phyloP scores from a whole-genome alignment of 768 basidiomycete genomes.

The Calocybe cyanea region DNA sequence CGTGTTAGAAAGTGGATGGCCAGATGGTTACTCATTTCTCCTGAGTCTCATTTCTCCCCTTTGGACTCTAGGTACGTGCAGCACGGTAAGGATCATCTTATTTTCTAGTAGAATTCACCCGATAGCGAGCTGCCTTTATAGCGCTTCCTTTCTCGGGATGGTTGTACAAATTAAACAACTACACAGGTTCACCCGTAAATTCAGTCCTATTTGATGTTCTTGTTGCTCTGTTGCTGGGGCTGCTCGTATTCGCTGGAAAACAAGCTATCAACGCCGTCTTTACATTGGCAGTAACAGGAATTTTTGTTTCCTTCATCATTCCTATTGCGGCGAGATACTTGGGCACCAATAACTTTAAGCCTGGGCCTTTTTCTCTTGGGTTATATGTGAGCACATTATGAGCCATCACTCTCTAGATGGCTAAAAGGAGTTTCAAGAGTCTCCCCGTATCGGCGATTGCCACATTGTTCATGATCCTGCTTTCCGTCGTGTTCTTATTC shows the following conservation, averaged over 20 bases:
- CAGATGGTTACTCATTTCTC: constrained; percentile 55
- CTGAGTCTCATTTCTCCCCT: constrained; percentile 38
- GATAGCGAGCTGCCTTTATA: constrained; percentile 1
- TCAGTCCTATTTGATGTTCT: constrained; percentile 52
- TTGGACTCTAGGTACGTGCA: constrained; percentile 41
- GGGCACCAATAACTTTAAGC: constrained; percentile 45
- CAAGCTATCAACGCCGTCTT: constrained; percentile 62
- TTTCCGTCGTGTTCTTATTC: constrained; percentile 50
- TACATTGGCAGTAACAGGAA: constrained; percentile 37
- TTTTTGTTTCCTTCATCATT: constrained; percentile 50
- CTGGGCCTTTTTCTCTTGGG: constrained; percentile 56
- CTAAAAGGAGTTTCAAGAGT: constrained; percentile 30
- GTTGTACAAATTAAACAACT: constrained; percentile 54
- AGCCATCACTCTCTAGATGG: background rate
- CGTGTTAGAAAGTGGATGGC: constrained; percentile 48
- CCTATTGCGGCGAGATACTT: constrained; percentile 52
- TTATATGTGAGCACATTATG: constrained; percentile 22
- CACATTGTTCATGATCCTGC: constrained; percentile 54
- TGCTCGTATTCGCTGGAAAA: constrained; percentile 59
- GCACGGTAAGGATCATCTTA: constrained; percentile 33
- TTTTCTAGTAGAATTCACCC: no score
- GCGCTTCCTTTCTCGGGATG: constrained; percentile 61
- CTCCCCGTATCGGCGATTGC: constrained; percentile 43
- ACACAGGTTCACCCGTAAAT: constrained; percentile 52
- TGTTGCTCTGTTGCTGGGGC: constrained; percentile 46